These are phyloP conservation scores for Phlebiopsis flavidoalba DNA, from an alignment of 768 basidiomycete genomes.

Conservation along the genomic window DNA sequence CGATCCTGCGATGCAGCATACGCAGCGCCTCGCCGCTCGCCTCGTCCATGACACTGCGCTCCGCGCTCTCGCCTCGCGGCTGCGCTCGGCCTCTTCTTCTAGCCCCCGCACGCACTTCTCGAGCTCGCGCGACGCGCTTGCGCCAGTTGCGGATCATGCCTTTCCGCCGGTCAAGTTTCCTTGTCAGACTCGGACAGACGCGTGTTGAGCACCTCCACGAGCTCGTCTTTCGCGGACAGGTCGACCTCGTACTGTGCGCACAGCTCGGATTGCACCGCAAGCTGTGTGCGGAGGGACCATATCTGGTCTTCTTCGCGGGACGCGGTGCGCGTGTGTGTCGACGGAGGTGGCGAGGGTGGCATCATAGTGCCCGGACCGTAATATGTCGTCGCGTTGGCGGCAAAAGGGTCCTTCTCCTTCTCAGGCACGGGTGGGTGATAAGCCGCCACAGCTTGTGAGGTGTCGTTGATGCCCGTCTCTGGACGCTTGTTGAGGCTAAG, in stretches of 20 bases:
- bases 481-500: conserved; percentile 30
- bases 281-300: conserved; percentile 67
- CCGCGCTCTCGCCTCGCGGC: conserved; percentile 77
- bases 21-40: conserved; percentile 76
- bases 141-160: conserved; percentile 56
- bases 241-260: conserved; percentile 76
- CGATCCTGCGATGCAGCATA: conserved; percentile 76
- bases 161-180: conserved; percentile 59
- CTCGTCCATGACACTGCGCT: conserved; percentile 79
- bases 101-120: conserved; percentile 60
- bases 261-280: conserved; percentile 70
- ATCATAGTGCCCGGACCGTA: conserved; percentile 74
- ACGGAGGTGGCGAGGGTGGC: conserved; percentile 50
- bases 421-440: conserved; percentile 6
- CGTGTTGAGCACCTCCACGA: conserved; percentile 54
- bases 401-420: conserved; percentile 67
- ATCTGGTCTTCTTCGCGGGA: conserved; percentile 72
- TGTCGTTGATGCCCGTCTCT: conserved; percentile 64
- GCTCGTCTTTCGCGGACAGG: conserved; percentile 65
- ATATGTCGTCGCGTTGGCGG: conserved; percentile 66
- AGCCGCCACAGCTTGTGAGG: conserved; percentile 46
- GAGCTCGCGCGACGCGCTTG: conserved; percentile 71
- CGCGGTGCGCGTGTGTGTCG: conserved; percentile 47
- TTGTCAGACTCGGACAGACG: conserved; percentile 53
- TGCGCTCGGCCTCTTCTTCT: conserved; percentile 86